These are phyloP conservation scores for Sugiyamaella grinbergsii DNA, from an alignment of 1,139 yeast genomes.

Conservation along the genomic window DNA sequence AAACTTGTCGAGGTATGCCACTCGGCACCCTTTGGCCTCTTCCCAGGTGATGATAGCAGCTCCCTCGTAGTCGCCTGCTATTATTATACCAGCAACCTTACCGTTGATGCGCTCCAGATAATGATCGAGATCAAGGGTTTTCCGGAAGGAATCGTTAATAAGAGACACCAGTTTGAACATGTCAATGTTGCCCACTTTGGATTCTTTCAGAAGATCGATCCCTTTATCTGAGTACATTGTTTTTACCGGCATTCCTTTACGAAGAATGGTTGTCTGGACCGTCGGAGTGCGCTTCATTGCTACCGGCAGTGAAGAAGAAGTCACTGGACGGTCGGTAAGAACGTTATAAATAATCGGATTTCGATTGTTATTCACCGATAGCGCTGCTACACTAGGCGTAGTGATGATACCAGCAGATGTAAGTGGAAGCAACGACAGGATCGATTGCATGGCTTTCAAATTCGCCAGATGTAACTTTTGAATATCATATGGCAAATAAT, in stretches of 20 bases:
- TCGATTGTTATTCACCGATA: constrained; percentile 39
- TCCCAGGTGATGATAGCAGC: constrained; percentile 92
- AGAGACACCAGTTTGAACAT: constrained; percentile 57
- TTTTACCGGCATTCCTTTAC: constrained; percentile 71
- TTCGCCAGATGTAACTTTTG: constrained; percentile 59
- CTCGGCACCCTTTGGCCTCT: constrained; percentile 31
- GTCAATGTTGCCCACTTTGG: constrained; percentile 55
- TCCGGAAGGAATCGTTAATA: constrained; percentile 79
- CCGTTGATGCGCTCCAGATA: constrained; percentile 68
- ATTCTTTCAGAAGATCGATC: constrained; percentile 50
- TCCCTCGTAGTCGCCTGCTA: constrained; percentile 95
- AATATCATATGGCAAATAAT: constrained; percentile 49
- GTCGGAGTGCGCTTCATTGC: constrained; percentile 56
- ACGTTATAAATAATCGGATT: constrained; percentile 89
- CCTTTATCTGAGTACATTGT: constrained; percentile 48
- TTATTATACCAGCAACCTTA: constrained; percentile 69
- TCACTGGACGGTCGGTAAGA: constrained; percentile 87
- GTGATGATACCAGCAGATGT: constrained; percentile 57
- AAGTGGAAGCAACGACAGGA: constrained; percentile 49
- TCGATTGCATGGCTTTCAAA: constrained; percentile 54
- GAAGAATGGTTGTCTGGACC: constrained; percentile 73
- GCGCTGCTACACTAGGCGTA: constrained; percentile 51
- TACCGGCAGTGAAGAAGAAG: constrained; percentile 88
- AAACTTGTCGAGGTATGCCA: constrained; percentile 84
- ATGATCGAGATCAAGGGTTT: constrained; percentile 60